These are phyloP conservation scores for Blastobotrys arbuscula DNA, from an alignment of 1,139 yeast genomes.

Conservation along the genomic window DNA sequence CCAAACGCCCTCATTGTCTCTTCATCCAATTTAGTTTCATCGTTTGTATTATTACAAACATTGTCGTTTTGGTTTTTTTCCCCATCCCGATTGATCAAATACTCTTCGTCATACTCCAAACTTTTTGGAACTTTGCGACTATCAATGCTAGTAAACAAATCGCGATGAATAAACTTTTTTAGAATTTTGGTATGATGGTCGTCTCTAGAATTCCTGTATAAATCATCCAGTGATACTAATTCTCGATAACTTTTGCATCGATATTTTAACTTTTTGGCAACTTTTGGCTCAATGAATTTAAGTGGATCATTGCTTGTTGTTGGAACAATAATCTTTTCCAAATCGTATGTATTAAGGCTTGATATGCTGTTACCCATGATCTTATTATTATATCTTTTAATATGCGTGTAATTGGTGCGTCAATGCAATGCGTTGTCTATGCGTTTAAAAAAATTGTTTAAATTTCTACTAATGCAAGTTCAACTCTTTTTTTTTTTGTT, in stretches of 20 bases:
- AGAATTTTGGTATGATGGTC: conserved; percentile 9
- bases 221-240: background rate
- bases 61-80: background rate
- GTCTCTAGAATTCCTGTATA: background rate
- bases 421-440: too few relatives aligned
- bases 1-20: conserved; percentile 8
- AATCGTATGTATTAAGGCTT: background rate
- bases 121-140: conserved; percentile 18
- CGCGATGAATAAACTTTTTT: conserved; percentile 30
- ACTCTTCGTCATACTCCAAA: conserved; percentile 23
- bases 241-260: background rate
- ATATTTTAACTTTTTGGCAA: background rate
- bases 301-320: background rate
- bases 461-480: too few relatives aligned
- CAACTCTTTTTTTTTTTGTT: too few relatives aligned
- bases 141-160: conserved; percentile 28
- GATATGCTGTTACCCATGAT: conserved; percentile 5
- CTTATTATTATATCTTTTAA: too few relatives aligned
- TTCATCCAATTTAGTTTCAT: conserved; percentile 1
- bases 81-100: conserved; percentile 24
- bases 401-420: too few relatives aligned
- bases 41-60: background rate
- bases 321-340: conserved; percentile 3
- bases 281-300: background rate
- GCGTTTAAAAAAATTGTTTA: too few relatives aligned